phyloP scores from a whole-genome alignment of 2,329 filamentous ascomycete genomes.

The Rhinocladiella mackenziei region DNA sequence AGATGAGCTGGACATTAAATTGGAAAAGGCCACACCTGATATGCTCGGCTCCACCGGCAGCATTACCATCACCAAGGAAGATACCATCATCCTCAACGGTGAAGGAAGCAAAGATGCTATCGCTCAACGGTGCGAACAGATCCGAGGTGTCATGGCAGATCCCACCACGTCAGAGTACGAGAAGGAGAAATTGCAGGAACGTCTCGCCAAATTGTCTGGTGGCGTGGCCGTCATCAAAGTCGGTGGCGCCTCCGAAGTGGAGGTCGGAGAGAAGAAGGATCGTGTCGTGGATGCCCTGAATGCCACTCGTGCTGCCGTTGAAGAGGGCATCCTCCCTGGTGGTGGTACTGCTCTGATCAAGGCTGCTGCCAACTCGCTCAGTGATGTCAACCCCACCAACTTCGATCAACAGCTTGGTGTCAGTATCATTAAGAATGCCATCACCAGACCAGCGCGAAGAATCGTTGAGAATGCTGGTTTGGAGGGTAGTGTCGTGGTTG shows the following conservation, averaged over 20 bases:
- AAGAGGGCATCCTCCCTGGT: constrained; percentile 98
- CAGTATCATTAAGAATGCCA: constrained; percentile 95
- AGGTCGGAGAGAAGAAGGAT: constrained; percentile 99
- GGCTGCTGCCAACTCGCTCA: constrained; percentile 84
- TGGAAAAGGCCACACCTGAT: constrained; percentile 94
- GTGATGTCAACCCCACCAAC: constrained; percentile 80
- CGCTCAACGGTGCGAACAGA: constrained; percentile 95
- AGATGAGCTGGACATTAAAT: constrained; percentile 97
- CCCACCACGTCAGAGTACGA: constrained; percentile 96
- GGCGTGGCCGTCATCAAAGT: constrained; percentile 99
- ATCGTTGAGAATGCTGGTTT: constrained; percentile 98
- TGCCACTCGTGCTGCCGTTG: constrained; percentile 94
- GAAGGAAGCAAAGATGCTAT: constrained; percentile 93
- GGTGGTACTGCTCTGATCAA: constrained; percentile 98
- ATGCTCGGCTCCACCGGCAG: constrained; percentile 96
- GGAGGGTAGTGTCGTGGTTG: constrained; percentile 92
- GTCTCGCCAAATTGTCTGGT: constrained; percentile 96
- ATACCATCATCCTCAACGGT: constrained; percentile 97
- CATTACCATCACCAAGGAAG: constrained; percentile 99
- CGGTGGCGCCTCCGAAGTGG: constrained; percentile 92
- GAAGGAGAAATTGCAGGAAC: constrained; percentile 99
- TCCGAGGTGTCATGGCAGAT: constrained; percentile 93
- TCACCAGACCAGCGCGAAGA: constrained; percentile 86
- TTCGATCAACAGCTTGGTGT: constrained; percentile 99
- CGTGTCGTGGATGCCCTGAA: constrained; percentile 98